Percentiles rank a stretch among this genome's conserved stretches.
phyloP scores from a whole-genome alignment of 495 filamentous ascomycete genomes.

The Hypoxylon rickii region DNA sequence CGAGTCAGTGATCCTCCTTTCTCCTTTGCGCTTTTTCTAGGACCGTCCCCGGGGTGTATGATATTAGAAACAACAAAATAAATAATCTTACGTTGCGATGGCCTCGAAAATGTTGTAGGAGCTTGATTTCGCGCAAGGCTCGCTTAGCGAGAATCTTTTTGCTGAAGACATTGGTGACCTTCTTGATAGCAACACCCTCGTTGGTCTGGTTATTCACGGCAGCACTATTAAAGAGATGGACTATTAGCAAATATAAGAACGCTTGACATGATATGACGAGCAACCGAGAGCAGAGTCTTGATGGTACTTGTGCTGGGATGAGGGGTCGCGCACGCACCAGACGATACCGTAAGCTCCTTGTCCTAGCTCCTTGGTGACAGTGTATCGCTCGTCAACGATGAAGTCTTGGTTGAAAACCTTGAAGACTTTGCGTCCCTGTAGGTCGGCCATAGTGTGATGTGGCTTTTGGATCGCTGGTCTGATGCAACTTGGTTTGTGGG shows the following conservation, averaged over 20 bases:
- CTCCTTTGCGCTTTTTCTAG: not conserved
- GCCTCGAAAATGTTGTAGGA: slow-evolving; percentile 96
- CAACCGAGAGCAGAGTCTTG: not conserved
- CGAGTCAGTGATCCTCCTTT: slow-evolving; percentile 2
- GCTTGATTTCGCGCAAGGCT: slow-evolving; percentile 95
- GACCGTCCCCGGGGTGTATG: too few relatives aligned
- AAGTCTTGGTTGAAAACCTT: slow-evolving; percentile 99
- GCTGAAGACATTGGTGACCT: slow-evolving; percentile 99
- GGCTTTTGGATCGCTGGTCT: slow-evolving; percentile 2
- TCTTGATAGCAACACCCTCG: slow-evolving; percentile 99
- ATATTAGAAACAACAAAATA: too few relatives aligned
- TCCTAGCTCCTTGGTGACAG: slow-evolving; percentile 96
- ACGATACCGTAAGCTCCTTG: slow-evolving; percentile 99
- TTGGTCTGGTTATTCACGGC: slow-evolving; percentile 88
- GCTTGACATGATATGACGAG: not conserved
- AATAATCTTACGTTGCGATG: slow-evolving; percentile 61
- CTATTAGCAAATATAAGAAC: slow-evolving; percentile 23
- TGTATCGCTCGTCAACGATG: slow-evolving; percentile 96
- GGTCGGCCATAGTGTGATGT: slow-evolving; percentile 64
- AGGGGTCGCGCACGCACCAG: slow-evolving; percentile 65
- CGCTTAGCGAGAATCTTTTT: slow-evolving; percentile 99
- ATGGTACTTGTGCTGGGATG: not conserved
- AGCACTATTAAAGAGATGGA: slow-evolving; percentile 61
- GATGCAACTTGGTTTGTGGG: not conserved
- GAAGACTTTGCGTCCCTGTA: slow-evolving; percentile 91